Percentiles rank a stretch among this genome's conserved stretches.
These are phyloP conservation scores for Cucurbita ficifolia DNA, from an alignment of 306 rosid genomes.

Conservation along the genomic window DNA sequence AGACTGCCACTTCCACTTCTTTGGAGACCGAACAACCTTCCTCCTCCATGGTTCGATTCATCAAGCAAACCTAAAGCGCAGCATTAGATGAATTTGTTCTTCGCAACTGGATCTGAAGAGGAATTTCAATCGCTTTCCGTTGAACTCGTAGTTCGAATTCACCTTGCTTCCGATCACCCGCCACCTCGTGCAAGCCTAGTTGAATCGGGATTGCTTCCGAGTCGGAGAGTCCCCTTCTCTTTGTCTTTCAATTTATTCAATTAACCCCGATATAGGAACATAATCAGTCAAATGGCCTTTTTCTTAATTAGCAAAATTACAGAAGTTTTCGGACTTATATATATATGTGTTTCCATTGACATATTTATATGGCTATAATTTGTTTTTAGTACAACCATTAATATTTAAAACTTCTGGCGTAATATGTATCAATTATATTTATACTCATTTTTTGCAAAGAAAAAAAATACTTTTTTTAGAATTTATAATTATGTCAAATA, in stretches of 20 bases:
- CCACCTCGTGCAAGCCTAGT: background rate
- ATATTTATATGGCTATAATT: too few relatives aligned
- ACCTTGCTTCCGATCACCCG: background rate
- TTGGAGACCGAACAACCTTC: constrained; percentile 23
- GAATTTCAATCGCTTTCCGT: background rate
- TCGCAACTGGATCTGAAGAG: background rate
- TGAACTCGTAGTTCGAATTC: background rate
- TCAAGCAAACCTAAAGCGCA: background rate
- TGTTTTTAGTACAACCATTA: too few relatives aligned
- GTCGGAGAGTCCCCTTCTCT: background rate
- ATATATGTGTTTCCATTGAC: too few relatives aligned
- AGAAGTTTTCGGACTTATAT: too few relatives aligned
- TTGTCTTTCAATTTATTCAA: background rate
- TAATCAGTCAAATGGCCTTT: background rate
- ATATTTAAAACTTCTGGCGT: too few relatives aligned
- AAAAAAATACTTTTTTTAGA: too few relatives aligned
- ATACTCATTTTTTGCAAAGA: too few relatives aligned
- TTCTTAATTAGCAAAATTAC: too few relatives aligned
- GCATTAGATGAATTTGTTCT: background rate
- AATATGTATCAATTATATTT: too few relatives aligned
- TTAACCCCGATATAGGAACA: background rate
- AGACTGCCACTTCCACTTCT: constrained; percentile 30
- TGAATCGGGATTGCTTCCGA: background rate
- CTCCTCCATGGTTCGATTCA: constrained; percentile 36
- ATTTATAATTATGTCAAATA: too few relatives aligned